These are phyloP conservation scores for Pseudopithomyces maydicus DNA, from an alignment of 2,329 filamentous ascomycete species.

Conservation along the genomic window DNA sequence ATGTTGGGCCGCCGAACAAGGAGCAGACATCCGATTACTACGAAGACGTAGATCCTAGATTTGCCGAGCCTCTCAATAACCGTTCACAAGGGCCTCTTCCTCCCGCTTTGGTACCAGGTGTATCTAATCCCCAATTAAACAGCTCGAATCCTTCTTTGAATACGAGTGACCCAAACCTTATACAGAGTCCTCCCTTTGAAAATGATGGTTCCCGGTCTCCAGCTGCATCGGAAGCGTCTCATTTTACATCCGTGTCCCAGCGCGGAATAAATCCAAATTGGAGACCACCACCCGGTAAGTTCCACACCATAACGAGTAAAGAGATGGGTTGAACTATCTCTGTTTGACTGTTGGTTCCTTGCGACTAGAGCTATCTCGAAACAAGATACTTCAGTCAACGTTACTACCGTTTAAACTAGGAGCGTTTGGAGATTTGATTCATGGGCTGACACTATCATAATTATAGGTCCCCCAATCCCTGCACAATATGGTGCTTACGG, in stretches of 20 bases:
- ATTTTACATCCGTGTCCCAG: slow-evolving; percentile 90
- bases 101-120: slow-evolving; percentile 40
- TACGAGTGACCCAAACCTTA: slow-evolving; percentile 39
- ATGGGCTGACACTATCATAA: neutral
- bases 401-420: neutral
- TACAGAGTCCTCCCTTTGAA: slow-evolving; percentile 61
- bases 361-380: too few species aligned
- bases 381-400: too few species aligned
- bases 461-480: slow-evolving; percentile 41
- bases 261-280: slow-evolving; percentile 87
- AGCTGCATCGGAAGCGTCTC: slow-evolving; percentile 74
- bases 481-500: slow-evolving; percentile 42
- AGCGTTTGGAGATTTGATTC: neutral
- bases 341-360: neutral
- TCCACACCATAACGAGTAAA: neutral
- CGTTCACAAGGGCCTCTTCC: slow-evolving; percentile 35
- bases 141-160: slow-evolving; percentile 30
- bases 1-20: slow-evolving; percentile 26
- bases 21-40: slow-evolving; percentile 67
- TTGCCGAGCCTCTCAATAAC: slow-evolving; percentile 59
- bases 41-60: slow-evolving; percentile 91
- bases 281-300: slow-evolving; percentile 56
- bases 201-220: slow-evolving; percentile 72
- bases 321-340: neutral
- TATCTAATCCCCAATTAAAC: slow-evolving; percentile 40